Evolutionary conservation across 495 filamentous ascomycete genomes (phyloP).

Genomic region (Trichoderma erinaceum): DNA sequence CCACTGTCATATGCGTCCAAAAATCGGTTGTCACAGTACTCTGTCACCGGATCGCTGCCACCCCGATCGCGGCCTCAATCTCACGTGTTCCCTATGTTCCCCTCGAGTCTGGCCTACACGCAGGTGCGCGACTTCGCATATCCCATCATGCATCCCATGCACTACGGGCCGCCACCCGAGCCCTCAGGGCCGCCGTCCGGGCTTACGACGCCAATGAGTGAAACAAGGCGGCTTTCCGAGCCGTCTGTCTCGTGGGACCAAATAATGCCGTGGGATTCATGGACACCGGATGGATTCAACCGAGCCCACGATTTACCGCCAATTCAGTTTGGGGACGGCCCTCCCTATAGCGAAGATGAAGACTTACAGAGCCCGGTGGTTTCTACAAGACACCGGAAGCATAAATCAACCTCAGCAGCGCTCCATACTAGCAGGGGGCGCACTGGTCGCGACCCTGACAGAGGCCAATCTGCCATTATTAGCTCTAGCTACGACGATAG

Average conservation of each 20-base stretch:
- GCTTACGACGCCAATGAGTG: conserved; percentile 79
- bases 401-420: conserved; percentile 60
- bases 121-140: conserved; percentile 96
- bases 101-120: conserved; percentile 82
- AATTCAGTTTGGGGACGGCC: conserved; percentile 84
- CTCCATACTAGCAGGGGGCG: conserved; percentile 36
- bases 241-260: conserved; percentile 60
- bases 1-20: conserved; percentile 65
- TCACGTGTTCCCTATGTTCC: conserved; percentile 73
- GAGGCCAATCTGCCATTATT: conserved; percentile 36
- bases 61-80: conserved; percentile 70
- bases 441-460: conserved; percentile 30
- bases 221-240: conserved; percentile 73
- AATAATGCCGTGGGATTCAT: conserved; percentile 48
- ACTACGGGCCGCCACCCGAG: conserved; percentile 87
- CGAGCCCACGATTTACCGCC: conserved; percentile 64
- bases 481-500: conserved; percentile 38
- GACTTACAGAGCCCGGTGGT: conserved; percentile 88
- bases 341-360: conserved; percentile 96
- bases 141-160: conserved; percentile 69
- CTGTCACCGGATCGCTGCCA: conserved; percentile 59
- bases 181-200: conserved; percentile 61
- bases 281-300: conserved; percentile 37
- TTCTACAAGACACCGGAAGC: conserved; percentile 71
- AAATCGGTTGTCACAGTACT: conserved; percentile 61